phyloP scores from a whole-genome alignment of 2,329 filamentous ascomycete genomes.

The Tolypocladium endophyticum region DNA sequence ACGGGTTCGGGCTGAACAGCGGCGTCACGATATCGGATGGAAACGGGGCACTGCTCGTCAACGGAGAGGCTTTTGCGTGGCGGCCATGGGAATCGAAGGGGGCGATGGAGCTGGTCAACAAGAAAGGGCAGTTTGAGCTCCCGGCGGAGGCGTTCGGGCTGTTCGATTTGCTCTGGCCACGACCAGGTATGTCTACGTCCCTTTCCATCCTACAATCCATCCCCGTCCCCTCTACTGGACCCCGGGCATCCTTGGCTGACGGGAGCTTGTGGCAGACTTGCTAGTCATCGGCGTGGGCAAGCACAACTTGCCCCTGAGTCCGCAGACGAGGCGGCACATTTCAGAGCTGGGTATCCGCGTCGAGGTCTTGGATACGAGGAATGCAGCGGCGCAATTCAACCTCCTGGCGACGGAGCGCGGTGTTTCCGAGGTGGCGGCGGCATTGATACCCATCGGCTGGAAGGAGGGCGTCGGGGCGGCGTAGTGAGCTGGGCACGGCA shows the following conservation, averaged over 20 bases:
- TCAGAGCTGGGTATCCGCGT: conserved; percentile 72
- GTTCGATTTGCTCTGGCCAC: conserved; percentile 71
- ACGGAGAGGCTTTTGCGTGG: conserved; percentile 85
- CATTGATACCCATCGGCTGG: conserved; percentile 80
- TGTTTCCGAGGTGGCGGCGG: conserved; percentile 73
- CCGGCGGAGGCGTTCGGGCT: conserved; percentile 61
- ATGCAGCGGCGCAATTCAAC: conserved; percentile 92
- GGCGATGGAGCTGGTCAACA: conserved; percentile 50
- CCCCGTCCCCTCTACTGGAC: no score
- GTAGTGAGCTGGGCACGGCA: conserved; percentile 1
- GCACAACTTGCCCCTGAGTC: conserved; percentile 64
- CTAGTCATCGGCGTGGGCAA: conserved; percentile 81
- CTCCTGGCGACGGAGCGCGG: conserved; percentile 89
- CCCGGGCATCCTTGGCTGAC: not conserved
- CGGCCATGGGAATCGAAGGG: conserved; percentile 58
- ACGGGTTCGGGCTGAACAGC: conserved; percentile 82
- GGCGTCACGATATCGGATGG: conserved; percentile 61
- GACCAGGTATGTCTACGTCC: conserved; percentile 56
- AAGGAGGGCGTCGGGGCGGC: conserved; percentile 43
- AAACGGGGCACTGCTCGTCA: conserved; percentile 66
- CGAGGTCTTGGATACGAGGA: conserved; percentile 84
- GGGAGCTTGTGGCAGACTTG: conserved; percentile 47
- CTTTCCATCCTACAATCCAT: not conserved
- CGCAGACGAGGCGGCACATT: conserved; percentile 60
- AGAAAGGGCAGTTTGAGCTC: conserved; percentile 74